Evolutionary conservation across 2,329 filamentous ascomycete genomes (phyloP).

Genomic region (Tolypocladium paradoxum): DNA sequence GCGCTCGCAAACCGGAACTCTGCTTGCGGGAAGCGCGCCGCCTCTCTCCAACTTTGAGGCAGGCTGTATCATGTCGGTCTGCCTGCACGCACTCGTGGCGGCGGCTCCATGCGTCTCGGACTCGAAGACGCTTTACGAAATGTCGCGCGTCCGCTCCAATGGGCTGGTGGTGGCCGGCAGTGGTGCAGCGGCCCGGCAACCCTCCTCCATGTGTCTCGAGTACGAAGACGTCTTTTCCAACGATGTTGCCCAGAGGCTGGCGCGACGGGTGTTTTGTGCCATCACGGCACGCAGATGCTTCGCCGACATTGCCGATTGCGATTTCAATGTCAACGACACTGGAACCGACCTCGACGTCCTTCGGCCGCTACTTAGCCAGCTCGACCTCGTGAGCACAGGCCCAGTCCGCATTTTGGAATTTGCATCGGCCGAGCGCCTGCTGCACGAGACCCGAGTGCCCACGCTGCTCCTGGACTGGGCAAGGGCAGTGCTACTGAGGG

Average conservation of each 20-base stretch:
- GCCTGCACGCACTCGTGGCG: slow-evolving; percentile 51
- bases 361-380: slow-evolving; percentile 37
- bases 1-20: slow-evolving; percentile 15
- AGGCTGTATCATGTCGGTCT: slow-evolving; percentile 45
- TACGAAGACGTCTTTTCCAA: slow-evolving; percentile 55
- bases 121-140: slow-evolving; percentile 39
- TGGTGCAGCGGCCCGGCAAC: slow-evolving; percentile 34
- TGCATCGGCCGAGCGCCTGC: slow-evolving; percentile 35
- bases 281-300: slow-evolving; percentile 43
- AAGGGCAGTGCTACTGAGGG: slow-evolving; percentile 60
- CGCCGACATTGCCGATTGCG: slow-evolving; percentile 29
- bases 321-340: slow-evolving; percentile 21
- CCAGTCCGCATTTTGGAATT: slow-evolving; percentile 36
- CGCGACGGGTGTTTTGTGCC: slow-evolving; percentile 46
- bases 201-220: slow-evolving; percentile 40
- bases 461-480: slow-evolving; percentile 59
- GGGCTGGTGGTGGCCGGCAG: slow-evolving; percentile 38
- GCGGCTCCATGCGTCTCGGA: slow-evolving; percentile 40
- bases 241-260: slow-evolving; percentile 47
- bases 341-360: slow-evolving; percentile 31
- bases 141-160: slow-evolving; percentile 49
- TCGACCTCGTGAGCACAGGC: slow-evolving; percentile 40
- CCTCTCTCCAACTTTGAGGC: slow-evolving; percentile 34
- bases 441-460: slow-evolving; percentile 47
- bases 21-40: slow-evolving; percentile 1